Percentiles rank a stretch among this genome's conserved stretches.
phyloP scores from a whole-genome alignment of 768 basidiomycete species.

The Boletus sp. region DNA sequence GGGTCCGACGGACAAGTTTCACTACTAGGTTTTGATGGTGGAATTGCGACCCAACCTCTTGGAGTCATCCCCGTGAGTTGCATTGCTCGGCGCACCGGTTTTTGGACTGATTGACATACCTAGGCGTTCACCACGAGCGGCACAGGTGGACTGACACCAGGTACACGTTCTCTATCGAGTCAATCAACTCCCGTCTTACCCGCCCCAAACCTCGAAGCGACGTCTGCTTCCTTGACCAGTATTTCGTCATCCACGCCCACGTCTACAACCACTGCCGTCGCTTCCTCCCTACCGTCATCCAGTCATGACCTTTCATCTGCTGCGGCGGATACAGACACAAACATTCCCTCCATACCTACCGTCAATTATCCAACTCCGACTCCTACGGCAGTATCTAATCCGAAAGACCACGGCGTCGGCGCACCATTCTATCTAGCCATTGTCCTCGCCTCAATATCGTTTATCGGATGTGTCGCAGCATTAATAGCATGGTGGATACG shows the following conservation, averaged over 20 bases:
- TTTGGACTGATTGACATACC: neutral
- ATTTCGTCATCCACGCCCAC: constrained; percentile 1
- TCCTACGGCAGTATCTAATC: constrained; percentile 18
- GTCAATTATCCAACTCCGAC: constrained; percentile 21
- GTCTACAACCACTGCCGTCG: neutral
- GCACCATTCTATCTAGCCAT: constrained; percentile 50
- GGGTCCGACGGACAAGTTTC: constrained; percentile 29
- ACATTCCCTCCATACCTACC: constrained; percentile 24
- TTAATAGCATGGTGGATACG: constrained; percentile 51
- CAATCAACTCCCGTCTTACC: constrained; percentile 2
- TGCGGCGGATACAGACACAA: constrained; percentile 17
- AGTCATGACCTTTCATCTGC: constrained; percentile 2
- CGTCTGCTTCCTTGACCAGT: constrained; percentile 7
- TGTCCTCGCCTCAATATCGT: constrained; percentile 44
- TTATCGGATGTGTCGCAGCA: constrained; percentile 43
- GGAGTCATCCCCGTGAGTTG: constrained; percentile 2
- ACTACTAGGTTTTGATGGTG: constrained; percentile 17
- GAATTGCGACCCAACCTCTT: neutral
- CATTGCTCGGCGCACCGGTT: neutral
- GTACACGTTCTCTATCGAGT: neutral
- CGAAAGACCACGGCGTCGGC: constrained; percentile 23
- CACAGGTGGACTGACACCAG: neutral
- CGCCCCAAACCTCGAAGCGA: constrained; percentile 20
- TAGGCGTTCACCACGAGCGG: constrained; percentile 9
- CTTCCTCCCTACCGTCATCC: constrained; percentile 6